A percentile compares a stretch with the other conserved stretches of the same genome.
These are phyloP conservation scores for Scleroderma citrinum DNA, from an alignment of 768 basidiomycete species.

Conservation along the genomic window DNA sequence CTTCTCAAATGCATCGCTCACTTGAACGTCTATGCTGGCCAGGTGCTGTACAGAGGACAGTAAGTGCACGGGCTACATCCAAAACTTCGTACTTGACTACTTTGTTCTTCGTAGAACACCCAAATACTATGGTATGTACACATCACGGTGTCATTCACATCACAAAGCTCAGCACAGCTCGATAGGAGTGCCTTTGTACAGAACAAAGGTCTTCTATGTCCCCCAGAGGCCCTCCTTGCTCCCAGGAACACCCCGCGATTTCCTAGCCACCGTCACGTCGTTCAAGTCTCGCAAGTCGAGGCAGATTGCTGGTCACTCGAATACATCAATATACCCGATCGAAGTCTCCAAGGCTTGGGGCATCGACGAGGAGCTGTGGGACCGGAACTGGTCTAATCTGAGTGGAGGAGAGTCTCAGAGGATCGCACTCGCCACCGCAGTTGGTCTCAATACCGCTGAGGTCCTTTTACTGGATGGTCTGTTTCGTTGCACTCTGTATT, in stretches of 20 bases:
- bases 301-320: constrained; percentile 17
- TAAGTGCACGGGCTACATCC: constrained; percentile 27
- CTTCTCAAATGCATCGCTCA: constrained; percentile 82
- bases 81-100: neutral
- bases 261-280: constrained; percentile 50
- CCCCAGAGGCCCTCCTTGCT: constrained; percentile 88
- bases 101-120: constrained; percentile 37
- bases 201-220: constrained; percentile 78
- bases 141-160: constrained; percentile 1
- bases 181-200: constrained; percentile 68
- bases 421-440: constrained; percentile 69
- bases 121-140: constrained; percentile 38
- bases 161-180: neutral
- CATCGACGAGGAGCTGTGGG: constrained; percentile 65
- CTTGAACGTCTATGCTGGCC: constrained; percentile 63
- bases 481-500: constrained; percentile 13
- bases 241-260: constrained; percentile 71
- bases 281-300: constrained; percentile 42
- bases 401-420: constrained; percentile 87
- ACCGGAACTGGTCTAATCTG: constrained; percentile 69
- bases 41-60: constrained; percentile 63
- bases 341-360: constrained; percentile 62
- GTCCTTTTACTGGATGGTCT: constrained; percentile 75
- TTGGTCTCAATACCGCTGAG: constrained; percentile 71
- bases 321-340: constrained; percentile 41